Base-by-base conservation (phyloP, 352 stramenopile species). In the Plasmopara viticola region DNA sequence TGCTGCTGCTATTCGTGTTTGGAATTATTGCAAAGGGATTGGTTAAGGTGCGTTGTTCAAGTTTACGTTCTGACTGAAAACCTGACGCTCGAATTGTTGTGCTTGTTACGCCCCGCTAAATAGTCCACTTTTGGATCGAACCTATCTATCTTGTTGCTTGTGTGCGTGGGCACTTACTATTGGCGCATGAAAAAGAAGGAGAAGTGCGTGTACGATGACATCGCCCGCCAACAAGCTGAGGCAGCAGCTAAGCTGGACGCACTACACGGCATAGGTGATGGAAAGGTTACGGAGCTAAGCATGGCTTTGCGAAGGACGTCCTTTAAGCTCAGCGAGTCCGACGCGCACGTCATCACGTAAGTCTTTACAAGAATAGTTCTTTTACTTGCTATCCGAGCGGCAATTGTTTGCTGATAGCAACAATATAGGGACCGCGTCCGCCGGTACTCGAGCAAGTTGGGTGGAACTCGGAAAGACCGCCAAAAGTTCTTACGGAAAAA, bases 291-390 rank as follows among this genome's bases (percentile, higher is more conserved):
- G 1, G 62, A 78, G 30, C 46, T 80, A 30, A 68, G 62, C 8
- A 54, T 83, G 55, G 60, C 60, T 35, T 66, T 79, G 61, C 78
- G 82, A 43, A 73, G 70, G 61, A 92, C 82, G 29, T 76, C 81
- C 18, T 92, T 92, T 58, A 68, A 76, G 29, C 64, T 92, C 25
- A 68, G 59, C 46, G 67, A 81, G 28, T 44, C 63, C 1, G 79
- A 92, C n/a, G 62, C 60, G 20, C 56, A 60, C 43, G 57, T 92
- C 53, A 86, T 92, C 65, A 92, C 77, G 81, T 91, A 69, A 48
- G 76, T 25, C 20, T 25, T 3, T 25, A 25, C 3, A 25, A 25
- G 67, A 30, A 1, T 12, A 37, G 35, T 44, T 28, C 3, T 25
- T 25, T 25, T 25, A 25, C 20, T 25, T 25, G 20, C 20, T 25